Percentiles rank a stretch among this genome's conserved stretches.
Evolutionary conservation across 2,329 filamentous ascomycete species (phyloP).

Genomic region (Fusarium odoratissimum): DNA sequence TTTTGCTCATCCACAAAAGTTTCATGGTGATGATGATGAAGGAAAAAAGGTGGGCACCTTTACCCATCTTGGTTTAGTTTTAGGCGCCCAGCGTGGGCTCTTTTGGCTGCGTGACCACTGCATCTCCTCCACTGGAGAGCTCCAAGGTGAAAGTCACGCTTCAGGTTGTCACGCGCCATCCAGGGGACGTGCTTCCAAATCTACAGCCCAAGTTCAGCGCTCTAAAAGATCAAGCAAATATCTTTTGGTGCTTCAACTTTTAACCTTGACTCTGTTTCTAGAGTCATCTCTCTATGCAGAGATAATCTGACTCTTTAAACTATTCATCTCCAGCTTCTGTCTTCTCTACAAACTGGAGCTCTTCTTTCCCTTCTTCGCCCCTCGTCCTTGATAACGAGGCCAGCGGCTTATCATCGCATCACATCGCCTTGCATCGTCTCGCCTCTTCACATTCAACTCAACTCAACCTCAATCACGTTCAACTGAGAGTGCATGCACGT

Average conservation of each 20-base stretch:
- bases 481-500: constrained; percentile 6
- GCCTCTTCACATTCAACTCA: constrained; percentile 29
- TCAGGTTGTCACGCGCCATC: constrained; percentile 40
- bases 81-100: constrained; percentile 17
- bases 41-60: constrained; percentile 30
- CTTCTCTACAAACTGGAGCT: constrained; percentile 20
- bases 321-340: background rate
- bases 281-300: too few species aligned
- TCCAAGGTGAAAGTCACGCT: constrained; percentile 40
- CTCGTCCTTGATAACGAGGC: constrained; percentile 42
- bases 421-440: constrained; percentile 16
- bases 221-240: background rate
- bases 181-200: constrained; percentile 36
- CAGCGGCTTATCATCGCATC: constrained; percentile 44
- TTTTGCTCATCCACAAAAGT: constrained; percentile 35
- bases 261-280: background rate
- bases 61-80: constrained; percentile 12
- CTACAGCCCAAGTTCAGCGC: constrained; percentile 6
- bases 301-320: background rate
- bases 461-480: constrained; percentile 17
- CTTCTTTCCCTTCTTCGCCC: constrained; percentile 19
- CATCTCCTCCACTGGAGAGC: constrained; percentile 11
- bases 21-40: too few species aligned
- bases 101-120: constrained; percentile 35
- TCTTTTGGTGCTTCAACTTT: background rate